phyloP scores from a whole-genome alignment of 2,329 filamentous ascomycete species.

The Tolypocladium ovalisporum region DNA sequence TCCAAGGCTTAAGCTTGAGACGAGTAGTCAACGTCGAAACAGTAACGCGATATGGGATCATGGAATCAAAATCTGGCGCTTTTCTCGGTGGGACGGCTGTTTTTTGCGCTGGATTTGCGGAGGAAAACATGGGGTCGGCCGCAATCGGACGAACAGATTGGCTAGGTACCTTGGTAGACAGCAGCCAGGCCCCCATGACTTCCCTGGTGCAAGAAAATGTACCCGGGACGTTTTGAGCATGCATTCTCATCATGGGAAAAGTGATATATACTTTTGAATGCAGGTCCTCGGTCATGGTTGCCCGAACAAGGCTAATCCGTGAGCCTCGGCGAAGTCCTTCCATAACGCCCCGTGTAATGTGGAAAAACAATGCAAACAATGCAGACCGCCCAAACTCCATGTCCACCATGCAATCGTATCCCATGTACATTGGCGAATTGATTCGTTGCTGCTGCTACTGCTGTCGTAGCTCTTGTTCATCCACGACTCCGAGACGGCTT shows the following conservation, averaged over 20 bases:
- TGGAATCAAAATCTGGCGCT: background rate
- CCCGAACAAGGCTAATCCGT: too few species aligned
- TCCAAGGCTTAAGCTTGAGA: constrained; percentile 8
- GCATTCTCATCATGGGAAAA: background rate
- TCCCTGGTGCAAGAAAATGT: background rate
- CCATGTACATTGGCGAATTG: background rate
- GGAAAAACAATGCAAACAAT: background rate
- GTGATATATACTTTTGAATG: too few species aligned
- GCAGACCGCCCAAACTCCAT: background rate
- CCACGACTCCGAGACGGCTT: background rate
- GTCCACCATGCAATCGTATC: background rate
- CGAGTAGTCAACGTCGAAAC: background rate
- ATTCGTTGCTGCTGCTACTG: background rate
- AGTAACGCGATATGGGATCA: background rate
- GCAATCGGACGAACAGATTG: background rate
- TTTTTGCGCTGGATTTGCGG: background rate
- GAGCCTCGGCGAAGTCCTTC: background rate
- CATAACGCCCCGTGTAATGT: background rate
- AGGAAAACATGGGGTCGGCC: background rate
- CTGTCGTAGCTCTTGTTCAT: background rate
- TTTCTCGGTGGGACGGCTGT: background rate
- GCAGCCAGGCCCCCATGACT: background rate
- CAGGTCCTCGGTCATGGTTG: too few species aligned
- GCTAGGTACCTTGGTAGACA: background rate
- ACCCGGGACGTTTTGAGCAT: background rate